These are phyloP conservation scores for Scalesia atractyloides DNA, from an alignment of 129 eudicot genomes.

Conservation along the genomic window DNA sequence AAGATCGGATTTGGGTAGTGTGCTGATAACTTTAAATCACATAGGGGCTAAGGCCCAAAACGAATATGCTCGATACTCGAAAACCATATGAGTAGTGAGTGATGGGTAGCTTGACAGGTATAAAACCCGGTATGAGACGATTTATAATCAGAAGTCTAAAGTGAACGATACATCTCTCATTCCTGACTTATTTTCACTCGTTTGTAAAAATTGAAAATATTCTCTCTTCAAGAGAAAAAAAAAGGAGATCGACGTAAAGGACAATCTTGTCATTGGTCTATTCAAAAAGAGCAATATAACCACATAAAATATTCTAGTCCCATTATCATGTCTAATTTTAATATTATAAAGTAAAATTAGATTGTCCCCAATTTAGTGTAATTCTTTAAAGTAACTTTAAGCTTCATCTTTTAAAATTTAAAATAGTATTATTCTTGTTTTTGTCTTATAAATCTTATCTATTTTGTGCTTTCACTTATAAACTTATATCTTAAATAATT, in stretches of 20 bases:
- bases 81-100: too few relatives aligned
- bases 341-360: neutral
- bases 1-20: too few relatives aligned
- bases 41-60: too few relatives aligned
- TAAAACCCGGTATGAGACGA: too few relatives aligned
- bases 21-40: too few relatives aligned
- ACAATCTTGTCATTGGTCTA: constrained; percentile 25
- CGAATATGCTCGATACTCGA: too few relatives aligned
- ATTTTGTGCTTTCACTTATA: neutral
- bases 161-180: too few relatives aligned
- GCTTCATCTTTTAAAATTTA: neutral
- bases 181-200: too few relatives aligned
- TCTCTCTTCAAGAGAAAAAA: neutral
- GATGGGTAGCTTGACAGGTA: too few relatives aligned
- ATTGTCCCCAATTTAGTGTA: neutral
- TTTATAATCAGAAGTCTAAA: too few relatives aligned
- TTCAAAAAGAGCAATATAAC: constrained; percentile 1
- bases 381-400: neutral
- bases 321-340: neutral
- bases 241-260: constrained; percentile 14
- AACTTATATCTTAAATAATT: neutral
- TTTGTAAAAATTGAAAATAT: neutral
- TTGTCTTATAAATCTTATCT: neutral
- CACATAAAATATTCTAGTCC: constrained; percentile 15
- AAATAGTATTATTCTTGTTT: too few relatives aligned